Conservation (phyloP, 768 basidiomycete genomes). For the Mycena polygramma region DNA sequence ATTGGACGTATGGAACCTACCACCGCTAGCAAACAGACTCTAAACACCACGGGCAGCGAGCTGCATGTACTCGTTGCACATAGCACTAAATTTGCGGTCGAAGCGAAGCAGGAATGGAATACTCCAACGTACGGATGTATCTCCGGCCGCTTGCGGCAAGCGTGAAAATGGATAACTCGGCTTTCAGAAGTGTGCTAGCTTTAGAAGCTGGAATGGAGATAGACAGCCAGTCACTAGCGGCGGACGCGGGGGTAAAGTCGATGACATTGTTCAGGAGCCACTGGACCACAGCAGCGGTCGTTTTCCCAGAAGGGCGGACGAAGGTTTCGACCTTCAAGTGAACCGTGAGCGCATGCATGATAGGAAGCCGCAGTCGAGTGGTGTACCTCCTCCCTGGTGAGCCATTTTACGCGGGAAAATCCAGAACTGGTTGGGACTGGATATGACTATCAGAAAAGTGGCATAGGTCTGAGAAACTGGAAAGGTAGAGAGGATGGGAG, state of each 20-base stretch:
- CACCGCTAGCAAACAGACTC: slow-evolving; percentile 60
- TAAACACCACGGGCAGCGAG: slow-evolving; percentile 66
- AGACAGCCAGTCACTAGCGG: slow-evolving; percentile 44
- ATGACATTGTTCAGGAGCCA: slow-evolving; percentile 41
- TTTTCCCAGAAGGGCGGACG: slow-evolving; percentile 19
- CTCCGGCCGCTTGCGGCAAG: slow-evolving; percentile 36
- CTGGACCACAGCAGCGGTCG: slow-evolving; percentile 34
- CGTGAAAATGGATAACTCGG: slow-evolving; percentile 37
- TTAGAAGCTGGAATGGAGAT: slow-evolving; percentile 38
- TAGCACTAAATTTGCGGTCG: slow-evolving; percentile 24
- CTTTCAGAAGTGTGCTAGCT: slow-evolving; percentile 40
- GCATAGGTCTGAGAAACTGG: too few species aligned
- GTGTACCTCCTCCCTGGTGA: too few species aligned
- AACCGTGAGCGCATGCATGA: too few species aligned
- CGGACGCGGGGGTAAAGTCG: slow-evolving; percentile 32
- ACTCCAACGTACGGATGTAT: slow-evolving; percentile 42
- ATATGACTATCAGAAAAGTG: too few species aligned
- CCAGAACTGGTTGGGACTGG: too few species aligned
- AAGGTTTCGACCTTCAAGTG: slow-evolving; percentile 27
- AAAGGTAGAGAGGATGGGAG: too few species aligned
- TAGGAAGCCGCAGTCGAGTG: too few species aligned
- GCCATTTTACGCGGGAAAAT: too few species aligned
- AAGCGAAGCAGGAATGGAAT: slow-evolving; percentile 42
- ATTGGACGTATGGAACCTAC: not conserved
- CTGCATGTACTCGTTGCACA: slow-evolving; percentile 35